A percentile compares a stretch with the other conserved stretches of the same genome.
These are phyloP conservation scores for Coemansia sp. DNA, from an alignment of 192 early-diverging fungal genomes.

Conservation along the genomic window DNA sequence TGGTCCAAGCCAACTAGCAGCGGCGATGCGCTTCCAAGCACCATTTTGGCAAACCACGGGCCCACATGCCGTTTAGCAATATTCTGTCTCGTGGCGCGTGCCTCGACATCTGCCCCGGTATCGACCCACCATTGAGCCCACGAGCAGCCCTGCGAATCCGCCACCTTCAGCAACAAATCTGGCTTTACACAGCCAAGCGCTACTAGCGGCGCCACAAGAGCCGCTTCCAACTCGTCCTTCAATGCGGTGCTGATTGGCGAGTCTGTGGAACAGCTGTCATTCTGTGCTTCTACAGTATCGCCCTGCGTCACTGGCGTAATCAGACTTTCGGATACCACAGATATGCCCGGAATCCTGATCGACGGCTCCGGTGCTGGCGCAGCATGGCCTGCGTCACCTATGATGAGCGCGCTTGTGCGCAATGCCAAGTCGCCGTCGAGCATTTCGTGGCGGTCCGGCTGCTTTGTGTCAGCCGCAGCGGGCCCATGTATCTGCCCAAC, in stretches of 20 bases:
- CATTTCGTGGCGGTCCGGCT: not conserved
- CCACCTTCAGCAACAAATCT: not conserved
- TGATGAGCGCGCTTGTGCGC: not conserved
- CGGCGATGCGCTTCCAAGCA: constrained; percentile 9
- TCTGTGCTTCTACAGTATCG: not conserved
- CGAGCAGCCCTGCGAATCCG: not conserved
- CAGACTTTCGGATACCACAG: not conserved
- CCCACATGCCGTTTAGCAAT: constrained; percentile 14
- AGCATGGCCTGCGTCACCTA: not conserved
- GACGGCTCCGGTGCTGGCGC: too few species aligned
- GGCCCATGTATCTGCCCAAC: not conserved
- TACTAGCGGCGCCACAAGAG: constrained; percentile 23
- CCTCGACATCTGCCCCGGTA: not conserved
- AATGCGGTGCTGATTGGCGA: not conserved
- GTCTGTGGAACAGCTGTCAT: not conserved
- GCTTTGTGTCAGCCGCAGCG: not conserved
- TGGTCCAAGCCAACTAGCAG: not conserved
- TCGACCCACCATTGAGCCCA: constrained; percentile 29
- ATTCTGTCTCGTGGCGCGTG: not conserved
- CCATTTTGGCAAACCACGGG: constrained; percentile 27
- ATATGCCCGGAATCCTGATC: constrained; percentile 8
- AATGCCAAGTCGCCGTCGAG: not conserved
- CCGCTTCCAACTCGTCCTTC: constrained; percentile 4
- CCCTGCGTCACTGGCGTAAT: not conserved
- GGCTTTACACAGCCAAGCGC: constrained; percentile 6